Evolutionary conservation across 2,329 filamentous ascomycete genomes (phyloP), one percentile per base, ranked within the genome.

Genomic region (Talaromyces sp.): DNA sequence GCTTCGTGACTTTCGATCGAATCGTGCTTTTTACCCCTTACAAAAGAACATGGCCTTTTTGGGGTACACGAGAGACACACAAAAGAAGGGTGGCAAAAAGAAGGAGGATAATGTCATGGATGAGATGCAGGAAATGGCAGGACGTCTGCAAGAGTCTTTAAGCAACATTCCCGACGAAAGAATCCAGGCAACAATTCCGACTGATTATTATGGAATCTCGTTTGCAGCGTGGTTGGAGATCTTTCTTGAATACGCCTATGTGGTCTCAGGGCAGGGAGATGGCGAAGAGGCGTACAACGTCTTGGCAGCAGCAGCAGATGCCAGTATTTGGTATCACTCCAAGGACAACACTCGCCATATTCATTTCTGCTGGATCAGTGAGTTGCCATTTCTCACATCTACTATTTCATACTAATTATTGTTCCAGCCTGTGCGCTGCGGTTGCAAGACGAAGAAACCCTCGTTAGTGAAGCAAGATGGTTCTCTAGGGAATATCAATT

Each of bases 181-280:
- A 13, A 33, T 70, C 4, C 68, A 69, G 25, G 69, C 69, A 13
- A 71, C 69, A 17, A 72, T 81, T 42, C 84, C 84, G 2, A 74
- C 75, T 54, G 80, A 83, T 62, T 93, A 92, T 70, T 88, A 91
- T 66, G 90, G 89, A 8, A 90, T 98, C 54, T 80, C 87, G 0
- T 96, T 98, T 70, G 82, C 88, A 62, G 84, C 87, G 54, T 99
- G 95, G 95, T 83, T 97, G 3, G 90, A 96, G 67, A 82, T 96
- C 0, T 96, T 99, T 71, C 83, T 96, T 39, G 90, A 95, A 69
- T 96, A 96, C 71, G 90, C 92, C 3, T 82, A 97, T 55, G 82
- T 88, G 5, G 83, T 95, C 33, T 90, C 92, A 8, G 84, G 86
- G 49, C 78, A 82, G 22, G 87, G 87, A 36, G 85, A 89, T 55